Evolutionary conservation across 768 basidiomycete species (phyloP).

Genomic region (Leucocoprinus sp.): DNA sequence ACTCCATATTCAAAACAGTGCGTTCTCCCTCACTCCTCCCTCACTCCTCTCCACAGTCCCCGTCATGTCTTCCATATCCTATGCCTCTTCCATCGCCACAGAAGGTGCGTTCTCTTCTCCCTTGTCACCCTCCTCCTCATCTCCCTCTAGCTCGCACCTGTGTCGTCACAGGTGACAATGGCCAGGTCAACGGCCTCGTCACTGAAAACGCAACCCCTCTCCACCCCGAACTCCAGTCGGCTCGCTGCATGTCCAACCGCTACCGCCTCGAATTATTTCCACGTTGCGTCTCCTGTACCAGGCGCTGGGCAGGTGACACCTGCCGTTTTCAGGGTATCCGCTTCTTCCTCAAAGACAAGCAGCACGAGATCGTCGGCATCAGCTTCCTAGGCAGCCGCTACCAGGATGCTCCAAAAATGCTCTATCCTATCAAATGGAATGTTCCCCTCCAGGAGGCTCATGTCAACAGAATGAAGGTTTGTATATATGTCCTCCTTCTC

Average conservation of each 20-base stretch:
- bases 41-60: constrained; percentile 4
- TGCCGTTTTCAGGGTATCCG: constrained; percentile 84
- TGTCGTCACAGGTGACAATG: constrained; percentile 11
- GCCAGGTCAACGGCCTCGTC: constrained; percentile 9
- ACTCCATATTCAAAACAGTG: constrained; percentile 61
- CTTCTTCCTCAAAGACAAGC: constrained; percentile 59
- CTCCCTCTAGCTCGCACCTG: constrained; percentile 21
- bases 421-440: constrained; percentile 66
- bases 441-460: constrained; percentile 39
- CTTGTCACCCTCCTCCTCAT: no score
- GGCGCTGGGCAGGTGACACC: constrained; percentile 82
- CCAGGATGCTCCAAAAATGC: constrained; percentile 50
- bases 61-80: background rate
- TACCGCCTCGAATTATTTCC: constrained; percentile 68
- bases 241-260: constrained; percentile 79
- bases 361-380: constrained; percentile 53
- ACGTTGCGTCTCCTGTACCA: constrained; percentile 76
- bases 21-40: constrained; percentile 13
- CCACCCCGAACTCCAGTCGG: constrained; percentile 65
- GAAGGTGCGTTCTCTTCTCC: no score
- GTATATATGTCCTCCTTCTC: constrained; percentile 4
- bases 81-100: no score
- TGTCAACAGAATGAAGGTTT: constrained; percentile 55
- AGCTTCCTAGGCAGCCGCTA: constrained; percentile 62
- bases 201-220: constrained; percentile 18